Percentiles rank a stretch among this genome's conserved stretches.
Conservation (phyloP, 331 rosid genomes). For the Phaseolus coccineus region DNA sequence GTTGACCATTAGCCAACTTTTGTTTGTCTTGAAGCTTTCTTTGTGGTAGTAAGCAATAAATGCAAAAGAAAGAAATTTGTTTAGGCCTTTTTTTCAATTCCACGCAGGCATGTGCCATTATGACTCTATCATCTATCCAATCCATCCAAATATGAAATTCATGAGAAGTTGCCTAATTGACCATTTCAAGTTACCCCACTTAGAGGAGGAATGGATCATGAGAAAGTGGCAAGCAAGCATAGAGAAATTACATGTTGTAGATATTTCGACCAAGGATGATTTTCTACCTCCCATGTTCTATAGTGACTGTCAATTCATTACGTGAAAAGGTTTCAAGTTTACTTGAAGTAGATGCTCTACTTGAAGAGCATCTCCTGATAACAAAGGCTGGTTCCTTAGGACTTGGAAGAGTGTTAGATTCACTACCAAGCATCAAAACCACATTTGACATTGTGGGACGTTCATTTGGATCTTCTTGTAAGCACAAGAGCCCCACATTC, state of each 20-base stretch:
- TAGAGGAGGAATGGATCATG: conserved; percentile 1
- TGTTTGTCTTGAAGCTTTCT: background rate
- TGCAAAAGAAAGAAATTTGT: background rate
- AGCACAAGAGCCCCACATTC: conserved; percentile 69
- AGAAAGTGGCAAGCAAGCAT: background rate
- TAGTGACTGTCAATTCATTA: conserved; percentile 71
- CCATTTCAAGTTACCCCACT: conserved; percentile 16
- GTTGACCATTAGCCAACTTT: background rate
- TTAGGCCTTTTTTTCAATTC: background rate
- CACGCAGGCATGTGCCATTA: background rate
- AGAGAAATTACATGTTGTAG: background rate
- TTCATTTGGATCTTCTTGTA: conserved; percentile 78
- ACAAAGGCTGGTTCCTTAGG: conserved; percentile 78
- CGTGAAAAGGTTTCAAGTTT: conserved; percentile 75
- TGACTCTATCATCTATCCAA: conserved; percentile 29
- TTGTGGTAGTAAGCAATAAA: background rate
- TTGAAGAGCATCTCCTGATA: conserved; percentile 71
- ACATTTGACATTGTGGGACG: conserved; percentile 77
- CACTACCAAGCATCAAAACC: conserved; percentile 75
- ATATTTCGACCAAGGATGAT: conserved; percentile 24
- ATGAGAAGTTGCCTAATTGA: background rate
- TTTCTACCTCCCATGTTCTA: conserved; percentile 68
- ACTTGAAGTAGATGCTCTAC: conserved; percentile 73
- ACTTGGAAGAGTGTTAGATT: conserved; percentile 62
- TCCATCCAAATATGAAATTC: conserved; percentile 35